phyloP scores from a whole-genome alignment of 2,329 filamentous ascomycete species.

The Fusarium sp. region DNA sequence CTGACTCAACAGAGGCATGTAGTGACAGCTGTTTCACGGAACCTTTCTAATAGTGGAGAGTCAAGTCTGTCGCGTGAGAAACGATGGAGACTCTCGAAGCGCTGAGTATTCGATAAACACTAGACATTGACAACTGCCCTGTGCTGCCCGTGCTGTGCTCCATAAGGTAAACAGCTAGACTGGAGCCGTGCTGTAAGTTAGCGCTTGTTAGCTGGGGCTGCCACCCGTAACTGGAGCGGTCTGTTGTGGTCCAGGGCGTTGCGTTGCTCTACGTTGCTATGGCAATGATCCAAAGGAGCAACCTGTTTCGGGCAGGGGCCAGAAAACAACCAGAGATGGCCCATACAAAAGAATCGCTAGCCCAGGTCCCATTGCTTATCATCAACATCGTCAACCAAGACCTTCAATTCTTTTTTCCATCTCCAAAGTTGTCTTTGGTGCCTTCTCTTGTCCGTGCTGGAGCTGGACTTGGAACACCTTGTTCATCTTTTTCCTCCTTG shows the following conservation, averaged over 20 bases:
- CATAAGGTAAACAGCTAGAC: background rate
- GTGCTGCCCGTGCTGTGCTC: background rate
- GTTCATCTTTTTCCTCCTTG: background rate
- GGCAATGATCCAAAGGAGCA: constrained; percentile 24
- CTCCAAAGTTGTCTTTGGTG: constrained; percentile 33
- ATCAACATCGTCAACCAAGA: constrained; percentile 38
- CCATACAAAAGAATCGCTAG: constrained; percentile 31
- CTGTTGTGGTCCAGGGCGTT: constrained; percentile 14
- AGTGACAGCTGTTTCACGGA: background rate
- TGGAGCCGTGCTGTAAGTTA: background rate
- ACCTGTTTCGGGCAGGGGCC: constrained; percentile 44
- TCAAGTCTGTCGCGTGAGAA: background rate
- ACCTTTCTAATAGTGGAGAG: background rate
- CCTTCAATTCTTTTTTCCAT: constrained; percentile 35
- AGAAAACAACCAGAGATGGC: constrained; percentile 25
- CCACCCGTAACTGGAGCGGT: constrained; percentile 15
- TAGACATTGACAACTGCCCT: background rate
- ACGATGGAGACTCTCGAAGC: constrained; percentile 2
- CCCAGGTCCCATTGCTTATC: constrained; percentile 26
- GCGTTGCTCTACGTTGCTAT: constrained; percentile 30
- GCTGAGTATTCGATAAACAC: constrained; percentile 1
- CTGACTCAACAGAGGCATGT: background rate
- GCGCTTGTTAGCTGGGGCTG: constrained; percentile 1
- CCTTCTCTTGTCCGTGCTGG: constrained; percentile 34
- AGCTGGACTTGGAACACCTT: constrained; percentile 23